Evolutionary conservation across 2,329 filamentous ascomycete genomes (phyloP).

Genomic region (Aspergillus phoenicis): DNA sequence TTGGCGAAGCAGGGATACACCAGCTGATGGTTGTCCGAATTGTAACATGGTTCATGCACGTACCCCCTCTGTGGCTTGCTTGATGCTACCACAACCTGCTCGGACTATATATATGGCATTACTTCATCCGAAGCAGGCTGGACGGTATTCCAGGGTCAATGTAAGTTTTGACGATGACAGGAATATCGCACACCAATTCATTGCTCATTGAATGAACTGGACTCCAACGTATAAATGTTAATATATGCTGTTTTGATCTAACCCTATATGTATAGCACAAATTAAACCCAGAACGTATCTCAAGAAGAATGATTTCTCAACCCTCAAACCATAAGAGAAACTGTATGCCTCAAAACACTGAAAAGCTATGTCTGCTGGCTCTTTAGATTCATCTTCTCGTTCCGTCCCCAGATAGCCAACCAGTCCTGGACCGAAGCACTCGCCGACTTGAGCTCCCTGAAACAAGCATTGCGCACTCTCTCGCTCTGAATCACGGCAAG

Average conservation of each 20-base stretch:
- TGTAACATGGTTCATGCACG: too few relatives aligned
- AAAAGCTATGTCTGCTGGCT: slow-evolving; percentile 9
- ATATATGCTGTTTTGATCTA: slow-evolving; percentile 1
- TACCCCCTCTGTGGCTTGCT: too few relatives aligned
- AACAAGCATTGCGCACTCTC: slow-evolving; percentile 17
- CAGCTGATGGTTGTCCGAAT: background rate
- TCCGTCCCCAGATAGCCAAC: slow-evolving; percentile 31
- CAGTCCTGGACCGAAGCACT: slow-evolving; percentile 20
- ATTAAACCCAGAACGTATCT: background rate
- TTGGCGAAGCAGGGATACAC: background rate
- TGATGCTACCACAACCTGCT: background rate
- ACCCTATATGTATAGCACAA: background rate
- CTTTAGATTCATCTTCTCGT: slow-evolving; percentile 27
- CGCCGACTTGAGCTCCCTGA: slow-evolving; percentile 19
- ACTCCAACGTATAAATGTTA: background rate
- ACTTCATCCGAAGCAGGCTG: background rate
- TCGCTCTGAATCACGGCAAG: slow-evolving; percentile 22
- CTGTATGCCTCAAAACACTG: background rate
- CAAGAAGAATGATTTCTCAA: background rate
- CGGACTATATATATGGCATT: background rate
- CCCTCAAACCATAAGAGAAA: background rate
- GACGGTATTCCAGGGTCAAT: too few relatives aligned
- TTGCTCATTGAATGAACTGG: background rate
- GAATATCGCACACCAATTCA: background rate
- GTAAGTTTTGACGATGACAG: too few relatives aligned